Evolutionary conservation across 2,329 filamentous ascomycete genomes (phyloP), one percentile per base, ranked within the genome.

Genomic region (Talaromyces funiculosus): DNA sequence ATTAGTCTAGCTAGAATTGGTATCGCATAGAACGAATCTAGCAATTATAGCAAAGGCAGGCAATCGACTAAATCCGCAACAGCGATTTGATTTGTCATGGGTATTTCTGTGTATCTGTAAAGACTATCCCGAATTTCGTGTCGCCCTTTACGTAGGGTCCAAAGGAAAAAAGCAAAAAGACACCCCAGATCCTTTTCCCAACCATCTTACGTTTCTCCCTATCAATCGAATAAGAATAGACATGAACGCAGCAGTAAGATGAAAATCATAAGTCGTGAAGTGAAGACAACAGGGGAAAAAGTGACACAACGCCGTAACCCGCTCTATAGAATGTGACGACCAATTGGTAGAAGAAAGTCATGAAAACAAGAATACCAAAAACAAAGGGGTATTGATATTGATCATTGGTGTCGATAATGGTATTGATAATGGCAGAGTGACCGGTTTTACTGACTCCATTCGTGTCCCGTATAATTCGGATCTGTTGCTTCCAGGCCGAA

Each of bases 401-500:
- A n/a, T n/a, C n/a, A n/a, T n/a, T 53, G 40, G 20, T 38, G 18
- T 38, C 18, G 37, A 7, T 42, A 22, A 22, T 22, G 18, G 37
- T 9, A 40, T 40, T 45, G 42, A 42, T 38, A 49, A 53, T 31
- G 26, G 33, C 20, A 54, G n/a, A n/a, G n/a, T n/a, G n/a, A n/a
- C n/a, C n/a, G n/a, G n/a, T n/a, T n/a, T 24, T 67, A 61, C 58
- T 54, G 40, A 54, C 37, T 65, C 71, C 72, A 73, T 60, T 73
- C 71, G n/a, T 66, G 64, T 54, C 68, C 68, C 40, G 62, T 51
- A 40, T 69, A 72, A 43, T 63, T 65, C 45, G 66, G 43, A 37
- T 72, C 68, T 7, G 68, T 67, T 37, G 67, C 62, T 59, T 70
- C 72, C 9, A 72, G 60, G 16, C 66, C 67, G 18, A 74, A 53